Conservation (phyloP, 805 yeast genomes). For the Phaffomyces thermotolerans region DNA sequence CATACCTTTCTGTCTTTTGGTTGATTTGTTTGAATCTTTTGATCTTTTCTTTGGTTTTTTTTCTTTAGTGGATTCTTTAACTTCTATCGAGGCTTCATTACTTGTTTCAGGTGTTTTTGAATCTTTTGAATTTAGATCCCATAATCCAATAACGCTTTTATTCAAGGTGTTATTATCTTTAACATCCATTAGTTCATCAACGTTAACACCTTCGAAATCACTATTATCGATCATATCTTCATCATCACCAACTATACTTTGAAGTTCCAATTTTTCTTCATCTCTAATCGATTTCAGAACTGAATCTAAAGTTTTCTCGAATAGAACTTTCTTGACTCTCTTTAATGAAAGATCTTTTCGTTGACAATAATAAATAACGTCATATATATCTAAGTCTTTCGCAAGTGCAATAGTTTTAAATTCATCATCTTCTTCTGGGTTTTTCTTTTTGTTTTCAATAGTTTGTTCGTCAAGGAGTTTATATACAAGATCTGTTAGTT, state of each 20-base stretch:
- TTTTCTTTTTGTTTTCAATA: slow-evolving; percentile 29
- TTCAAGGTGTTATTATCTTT: slow-evolving; percentile 64
- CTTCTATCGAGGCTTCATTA: slow-evolving; percentile 11
- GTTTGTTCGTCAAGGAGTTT: slow-evolving; percentile 55
- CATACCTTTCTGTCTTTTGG: slow-evolving; percentile 35
- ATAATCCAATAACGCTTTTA: slow-evolving; percentile 63
- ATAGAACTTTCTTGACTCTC: slow-evolving; percentile 56
- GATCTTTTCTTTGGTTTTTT: slow-evolving; percentile 44
- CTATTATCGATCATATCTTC: slow-evolving; percentile 26
- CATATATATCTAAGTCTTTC: slow-evolving; percentile 43
- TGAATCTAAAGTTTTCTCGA: slow-evolving; percentile 59
- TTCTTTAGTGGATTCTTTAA: slow-evolving; percentile 12
- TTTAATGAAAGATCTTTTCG: slow-evolving; percentile 57
- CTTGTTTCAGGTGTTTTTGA: slow-evolving; percentile 10
- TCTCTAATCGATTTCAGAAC: slow-evolving; percentile 47
- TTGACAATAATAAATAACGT: slow-evolving; percentile 54
- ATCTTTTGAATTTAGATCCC: slow-evolving; percentile 39
- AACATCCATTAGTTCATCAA: slow-evolving; percentile 54
- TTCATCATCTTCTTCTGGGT: slow-evolving; percentile 25
- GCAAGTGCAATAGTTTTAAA: slow-evolving; percentile 50
- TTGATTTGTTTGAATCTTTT: slow-evolving; percentile 31
- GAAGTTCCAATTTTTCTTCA: slow-evolving; percentile 52
- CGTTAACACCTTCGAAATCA: slow-evolving; percentile 30
- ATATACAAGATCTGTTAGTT: slow-evolving; percentile 48
- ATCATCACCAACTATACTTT: slow-evolving; percentile 19